phyloP scores from a whole-genome alignment of 306 rosid genomes.

The Vigna radiata region DNA sequence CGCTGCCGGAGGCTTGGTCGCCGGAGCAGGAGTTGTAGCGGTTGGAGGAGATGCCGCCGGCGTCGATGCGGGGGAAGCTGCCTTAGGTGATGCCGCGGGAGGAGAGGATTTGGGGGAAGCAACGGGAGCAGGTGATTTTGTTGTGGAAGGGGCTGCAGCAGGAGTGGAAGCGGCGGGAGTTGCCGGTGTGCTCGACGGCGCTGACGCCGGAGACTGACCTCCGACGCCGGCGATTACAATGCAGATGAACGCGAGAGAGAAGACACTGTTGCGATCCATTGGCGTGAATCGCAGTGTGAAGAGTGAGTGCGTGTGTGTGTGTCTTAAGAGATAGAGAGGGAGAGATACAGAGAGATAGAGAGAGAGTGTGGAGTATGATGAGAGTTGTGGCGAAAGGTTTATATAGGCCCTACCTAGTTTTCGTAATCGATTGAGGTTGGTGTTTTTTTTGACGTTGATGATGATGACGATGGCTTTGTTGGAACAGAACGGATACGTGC shows the following conservation, averaged over 20 bases:
- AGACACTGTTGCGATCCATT: conserved; percentile 64
- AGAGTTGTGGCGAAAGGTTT: conserved; percentile 23
- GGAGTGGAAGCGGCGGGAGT: conserved; percentile 54
- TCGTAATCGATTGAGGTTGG: not conserved
- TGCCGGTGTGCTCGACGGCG: conserved; percentile 60
- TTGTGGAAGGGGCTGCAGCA: conserved; percentile 57
- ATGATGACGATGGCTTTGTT: conserved; percentile 17
- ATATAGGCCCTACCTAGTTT: conserved; percentile 45
- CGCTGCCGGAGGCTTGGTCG: conserved; percentile 51
- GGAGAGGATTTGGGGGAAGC: conserved; percentile 59
- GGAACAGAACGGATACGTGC: conserved; percentile 29
- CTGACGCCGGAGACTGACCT: conserved; percentile 73
- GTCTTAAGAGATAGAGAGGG: not conserved
- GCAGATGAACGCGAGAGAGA: conserved; percentile 73
- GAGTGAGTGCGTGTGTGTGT: not conserved
- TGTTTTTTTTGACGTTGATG: conserved; percentile 22
- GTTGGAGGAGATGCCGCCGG: conserved; percentile 36
- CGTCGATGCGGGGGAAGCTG: conserved; percentile 6
- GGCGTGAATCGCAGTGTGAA: conserved; percentile 11
- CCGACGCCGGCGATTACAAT: conserved; percentile 78
- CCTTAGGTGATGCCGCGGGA: conserved; percentile 33
- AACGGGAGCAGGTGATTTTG: conserved; percentile 61
- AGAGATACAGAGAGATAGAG: not conserved
- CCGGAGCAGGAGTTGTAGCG: conserved; percentile 47
- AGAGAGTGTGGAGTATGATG: not conserved